A percentile compares a stretch with the other conserved stretches of the same genome.
Evolutionary conservation across 2,329 filamentous ascomycete species (phyloP).

Genomic region (Ploettnerulaceae sp.): DNA sequence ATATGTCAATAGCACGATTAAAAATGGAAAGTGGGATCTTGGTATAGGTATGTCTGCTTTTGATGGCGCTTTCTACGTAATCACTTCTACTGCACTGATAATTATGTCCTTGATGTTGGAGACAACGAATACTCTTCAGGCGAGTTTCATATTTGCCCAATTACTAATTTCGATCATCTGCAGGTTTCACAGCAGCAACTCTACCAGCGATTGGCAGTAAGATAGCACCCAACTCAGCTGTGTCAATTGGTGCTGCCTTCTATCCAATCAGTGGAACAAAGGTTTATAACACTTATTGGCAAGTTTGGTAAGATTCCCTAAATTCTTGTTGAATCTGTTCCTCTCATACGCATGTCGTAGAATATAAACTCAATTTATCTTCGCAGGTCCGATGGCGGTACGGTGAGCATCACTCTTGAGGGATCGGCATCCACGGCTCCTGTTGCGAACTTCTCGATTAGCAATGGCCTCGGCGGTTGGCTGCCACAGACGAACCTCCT

Average conservation of each 20-base stretch:
- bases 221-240: conserved; percentile 25
- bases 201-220: conserved; percentile 28
- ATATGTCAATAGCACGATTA: conserved; percentile 25
- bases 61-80: no score
- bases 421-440: conserved; percentile 30
- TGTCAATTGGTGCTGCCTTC: conserved; percentile 31
- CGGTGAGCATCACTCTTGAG: conserved; percentile 27
- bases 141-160: neutral
- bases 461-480: conserved; percentile 33
- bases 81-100: no score
- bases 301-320: conserved; percentile 27
- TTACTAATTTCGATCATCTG: neutral
- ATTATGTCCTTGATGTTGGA: no score
- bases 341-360: neutral
- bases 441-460: conserved; percentile 32
- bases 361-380: neutral
- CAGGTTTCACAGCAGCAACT: conserved; percentile 20
- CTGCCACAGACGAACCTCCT: conserved; percentile 19
- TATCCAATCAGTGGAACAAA: conserved; percentile 28
- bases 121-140: no score
- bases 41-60: conserved; percentile 17
- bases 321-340: neutral
- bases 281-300: conserved; percentile 30
- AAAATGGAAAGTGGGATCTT: conserved; percentile 24
- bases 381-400: conserved; percentile 28